Evolutionary conservation across 805 yeast species (phyloP).

Genomic region (Gaillardinia entomophila): DNA sequence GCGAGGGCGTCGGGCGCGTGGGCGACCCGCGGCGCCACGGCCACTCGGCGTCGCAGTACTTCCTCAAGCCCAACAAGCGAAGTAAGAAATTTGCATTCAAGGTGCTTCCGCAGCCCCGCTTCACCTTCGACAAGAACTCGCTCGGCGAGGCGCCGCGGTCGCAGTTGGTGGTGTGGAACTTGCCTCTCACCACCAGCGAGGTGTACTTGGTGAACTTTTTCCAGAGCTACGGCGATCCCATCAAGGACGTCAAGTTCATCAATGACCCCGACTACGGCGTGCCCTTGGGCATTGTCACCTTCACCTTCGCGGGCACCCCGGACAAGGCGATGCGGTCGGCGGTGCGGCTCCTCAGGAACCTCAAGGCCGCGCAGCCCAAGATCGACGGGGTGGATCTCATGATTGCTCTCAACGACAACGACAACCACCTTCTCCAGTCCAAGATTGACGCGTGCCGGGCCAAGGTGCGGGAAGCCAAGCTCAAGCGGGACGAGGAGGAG

Average conservation of each 20-base stretch:
- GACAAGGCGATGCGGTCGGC: slow-evolving; percentile 40
- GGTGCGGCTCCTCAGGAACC: slow-evolving; percentile 20
- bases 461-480: slow-evolving; percentile 18
- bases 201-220: slow-evolving; percentile 45
- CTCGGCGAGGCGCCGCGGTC: slow-evolving; percentile 69
- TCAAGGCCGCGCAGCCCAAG: slow-evolving; percentile 27
- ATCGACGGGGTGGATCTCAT: slow-evolving; percentile 50
- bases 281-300: slow-evolving; percentile 66
- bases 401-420: slow-evolving; percentile 47
- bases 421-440: slow-evolving; percentile 29
- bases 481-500: slow-evolving; percentile 27
- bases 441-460: slow-evolving; percentile 31
- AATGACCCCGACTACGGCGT: slow-evolving; percentile 73
- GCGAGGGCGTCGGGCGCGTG: slow-evolving; percentile 15
- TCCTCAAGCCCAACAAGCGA: slow-evolving; percentile 32
- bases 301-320: slow-evolving; percentile 53
- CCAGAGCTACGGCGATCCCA: slow-evolving; percentile 52
- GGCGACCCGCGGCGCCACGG: slow-evolving; percentile 37
- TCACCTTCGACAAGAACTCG: slow-evolving; percentile 61
- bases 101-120: slow-evolving; percentile 37
- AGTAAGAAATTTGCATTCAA: slow-evolving; percentile 38
- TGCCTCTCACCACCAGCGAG: slow-evolving; percentile 50
- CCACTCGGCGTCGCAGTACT: slow-evolving; percentile 16
- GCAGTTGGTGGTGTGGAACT: slow-evolving; percentile 65
- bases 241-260: slow-evolving; percentile 52